These are phyloP conservation scores for Termitomyces sp. DNA, from an alignment of 768 basidiomycete genomes.

Conservation along the genomic window DNA sequence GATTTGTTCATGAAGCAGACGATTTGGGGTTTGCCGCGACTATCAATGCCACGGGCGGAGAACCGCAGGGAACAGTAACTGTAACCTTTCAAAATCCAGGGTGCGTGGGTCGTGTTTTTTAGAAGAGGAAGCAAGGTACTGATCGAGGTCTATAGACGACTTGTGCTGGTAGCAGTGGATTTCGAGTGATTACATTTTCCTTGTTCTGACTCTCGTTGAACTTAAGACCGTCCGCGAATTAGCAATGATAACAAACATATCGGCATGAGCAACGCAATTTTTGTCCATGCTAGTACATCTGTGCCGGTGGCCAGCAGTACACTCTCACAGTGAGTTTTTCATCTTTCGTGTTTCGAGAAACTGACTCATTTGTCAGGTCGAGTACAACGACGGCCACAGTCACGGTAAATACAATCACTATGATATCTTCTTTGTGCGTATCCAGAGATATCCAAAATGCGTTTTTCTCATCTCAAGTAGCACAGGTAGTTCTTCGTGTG, in stretches of 20 bases:
- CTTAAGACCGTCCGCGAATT: neutral
- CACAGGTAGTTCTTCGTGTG: neutral
- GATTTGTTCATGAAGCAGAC: neutral
- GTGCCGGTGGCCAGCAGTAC: neutral
- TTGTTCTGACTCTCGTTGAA: neutral
- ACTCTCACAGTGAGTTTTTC: neutral
- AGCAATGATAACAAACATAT: slow-evolving; percentile 3
- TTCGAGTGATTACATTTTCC: neutral
- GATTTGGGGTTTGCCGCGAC: neutral
- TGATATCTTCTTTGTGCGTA: neutral
- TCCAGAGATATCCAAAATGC: neutral
- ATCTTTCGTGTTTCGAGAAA: neutral
- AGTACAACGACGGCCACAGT: neutral
- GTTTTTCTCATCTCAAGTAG: neutral
- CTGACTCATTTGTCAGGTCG: neutral
- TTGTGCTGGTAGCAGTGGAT: neutral
- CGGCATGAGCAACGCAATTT: neutral
- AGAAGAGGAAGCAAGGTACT: neutral
- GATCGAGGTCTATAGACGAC: neutral
- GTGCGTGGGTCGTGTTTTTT: neutral
- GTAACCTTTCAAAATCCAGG: slow-evolving; percentile 1
- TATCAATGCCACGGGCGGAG: neutral
- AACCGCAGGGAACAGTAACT: neutral
- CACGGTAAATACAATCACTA: neutral
- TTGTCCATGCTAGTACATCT: neutral